Conservation (phyloP, 2,329 filamentous ascomycete species). For the Venturia nashicola region DNA sequence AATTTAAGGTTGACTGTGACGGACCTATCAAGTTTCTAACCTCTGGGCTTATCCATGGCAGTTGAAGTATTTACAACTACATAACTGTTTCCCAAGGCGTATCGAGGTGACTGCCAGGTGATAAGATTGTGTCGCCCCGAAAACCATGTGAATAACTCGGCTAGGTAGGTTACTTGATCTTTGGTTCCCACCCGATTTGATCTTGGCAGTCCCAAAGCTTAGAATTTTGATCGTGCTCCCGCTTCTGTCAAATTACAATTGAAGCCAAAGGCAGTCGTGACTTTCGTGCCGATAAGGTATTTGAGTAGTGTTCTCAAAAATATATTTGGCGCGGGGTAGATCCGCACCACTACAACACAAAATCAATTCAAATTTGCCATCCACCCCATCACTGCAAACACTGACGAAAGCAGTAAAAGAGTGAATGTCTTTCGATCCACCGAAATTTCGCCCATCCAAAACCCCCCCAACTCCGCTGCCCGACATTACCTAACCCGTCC, state of each 20-base stretch:
- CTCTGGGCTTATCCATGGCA: background rate
- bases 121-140: too few species aligned
- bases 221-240: too few species aligned
- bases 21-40: background rate
- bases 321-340: background rate
- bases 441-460: conserved; percentile 1
- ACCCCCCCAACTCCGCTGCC: conserved; percentile 1
- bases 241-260: too few species aligned
- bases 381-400: background rate
- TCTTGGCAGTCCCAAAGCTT: too few species aligned
- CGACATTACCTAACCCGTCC: conserved; percentile 1
- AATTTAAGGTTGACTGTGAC: background rate
- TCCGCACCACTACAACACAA: background rate
- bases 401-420: background rate
- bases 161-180: too few species aligned
- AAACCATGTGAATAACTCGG: too few species aligned
- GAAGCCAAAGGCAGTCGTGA: background rate
- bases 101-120: too few species aligned
- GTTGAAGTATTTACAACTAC: too few species aligned
- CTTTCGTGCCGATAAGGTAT: background rate
- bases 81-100: too few species aligned
- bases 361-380: background rate
- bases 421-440: conserved; percentile 8
- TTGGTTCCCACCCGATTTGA: too few species aligned
- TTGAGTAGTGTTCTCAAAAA: too few species aligned